A percentile compares a stretch with the other conserved stretches of the same genome.
Conservation (phyloP, 1,139 yeast species). For the Saccharomyces hybrid region DNA sequence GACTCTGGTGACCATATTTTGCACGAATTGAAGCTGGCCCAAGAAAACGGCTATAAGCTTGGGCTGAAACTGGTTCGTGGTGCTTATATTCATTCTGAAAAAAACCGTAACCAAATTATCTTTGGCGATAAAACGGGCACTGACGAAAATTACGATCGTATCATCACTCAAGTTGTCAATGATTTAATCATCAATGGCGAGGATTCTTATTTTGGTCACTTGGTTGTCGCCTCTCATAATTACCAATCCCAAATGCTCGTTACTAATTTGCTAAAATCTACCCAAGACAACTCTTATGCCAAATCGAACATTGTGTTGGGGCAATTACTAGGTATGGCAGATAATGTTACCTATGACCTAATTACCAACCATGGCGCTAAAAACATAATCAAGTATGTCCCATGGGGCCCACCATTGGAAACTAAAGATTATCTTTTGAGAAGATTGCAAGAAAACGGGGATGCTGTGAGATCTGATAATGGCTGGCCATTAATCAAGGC, state of each 20-base stretch:
- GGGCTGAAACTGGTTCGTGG: conserved; percentile 96
- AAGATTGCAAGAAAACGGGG: conserved; percentile 93
- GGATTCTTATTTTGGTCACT: conserved; percentile 60
- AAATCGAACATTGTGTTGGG: conserved; percentile 72
- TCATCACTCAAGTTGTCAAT: conserved; percentile 57
- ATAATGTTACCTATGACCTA: conserved; percentile 72
- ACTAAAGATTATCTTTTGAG: conserved; percentile 86
- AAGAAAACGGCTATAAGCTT: conserved; percentile 54
- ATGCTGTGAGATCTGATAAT: conserved; percentile 82
- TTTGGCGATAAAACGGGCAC: conserved; percentile 50
- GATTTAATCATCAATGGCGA: conserved; percentile 46
- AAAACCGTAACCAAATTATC: conserved; percentile 56
- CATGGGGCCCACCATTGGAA: conserved; percentile 97
- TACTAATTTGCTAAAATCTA: conserved; percentile 42
- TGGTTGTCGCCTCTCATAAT: conserved; percentile 91
- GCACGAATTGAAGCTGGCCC: conserved; percentile 59
- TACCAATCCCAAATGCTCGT: conserved; percentile 68
- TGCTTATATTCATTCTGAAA: conserved; percentile 89
- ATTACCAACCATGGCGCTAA: conserved; percentile 55
- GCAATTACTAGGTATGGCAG: conserved; percentile 94
- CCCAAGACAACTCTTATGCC: conserved; percentile 27
- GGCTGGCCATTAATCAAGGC: conserved; percentile 71
- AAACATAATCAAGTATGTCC: conserved; percentile 86
- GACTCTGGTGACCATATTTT: conserved; percentile 58
- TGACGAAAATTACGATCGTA: conserved; percentile 53